Evolutionary conservation across 2,329 filamentous ascomycete species (phyloP), one percentile per base, ranked within the genome.

Genomic region (Fulvia fulva): DNA sequence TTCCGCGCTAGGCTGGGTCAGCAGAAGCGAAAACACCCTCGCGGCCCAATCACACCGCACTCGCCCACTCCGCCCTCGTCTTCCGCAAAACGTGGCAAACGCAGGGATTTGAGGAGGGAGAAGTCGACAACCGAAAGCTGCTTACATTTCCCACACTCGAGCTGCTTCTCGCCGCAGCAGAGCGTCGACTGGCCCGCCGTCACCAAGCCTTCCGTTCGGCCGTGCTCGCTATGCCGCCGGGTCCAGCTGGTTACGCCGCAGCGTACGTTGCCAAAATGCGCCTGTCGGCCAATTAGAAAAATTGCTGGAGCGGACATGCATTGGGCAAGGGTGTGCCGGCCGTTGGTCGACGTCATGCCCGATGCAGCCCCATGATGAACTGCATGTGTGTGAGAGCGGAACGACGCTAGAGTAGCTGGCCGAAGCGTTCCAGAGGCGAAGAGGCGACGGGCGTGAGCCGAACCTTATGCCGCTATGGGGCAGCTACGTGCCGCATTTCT

Each of bases 51-150:
- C 3, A 32, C 8, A 9, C 12, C 28, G 8, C n/a, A 7, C 12
- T n/a, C 47, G 1, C 14, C 21, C 44, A 14, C 5, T 12, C 2
- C 22, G 14, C 19, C 22, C 44, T 47, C 44, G 44, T 21, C 47
- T 50, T 50, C 47, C 25, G 25, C 47, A 50, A 50, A 50, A 50
- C 47, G 47, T 50, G 47, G 47, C 47, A 21, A 49, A 32, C 7
- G 25, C 47, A 50, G 26, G 47, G 47, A 50, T 28, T 50, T 11
- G 21, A 47, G 21, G 25, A 25, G 44, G n/a, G 25, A 25, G 37
- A 19, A 7, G n/a, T 19, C 37, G 19, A 7, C 37, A 41, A 41
- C 5, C 37, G 14, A 5, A 41, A 19, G 37, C 37, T 41, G 14
- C 37, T 19, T 41, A 41, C 37, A 32, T 41, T 19, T 16, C n/a